Conservation (phyloP, 169 alveolate genomes). For the Cryptosporidium ubiquitum region DNA sequence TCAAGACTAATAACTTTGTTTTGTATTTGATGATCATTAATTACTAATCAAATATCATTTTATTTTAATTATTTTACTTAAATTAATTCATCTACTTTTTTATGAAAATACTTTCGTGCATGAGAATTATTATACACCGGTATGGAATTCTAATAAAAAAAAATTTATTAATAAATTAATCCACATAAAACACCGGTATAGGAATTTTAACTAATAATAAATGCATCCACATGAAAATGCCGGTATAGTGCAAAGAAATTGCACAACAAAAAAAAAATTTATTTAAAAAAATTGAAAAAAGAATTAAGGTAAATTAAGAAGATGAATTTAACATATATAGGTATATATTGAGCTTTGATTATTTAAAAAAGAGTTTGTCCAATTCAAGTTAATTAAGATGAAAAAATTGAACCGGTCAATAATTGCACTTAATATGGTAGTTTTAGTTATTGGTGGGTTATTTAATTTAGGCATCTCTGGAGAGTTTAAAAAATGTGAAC, state of each 20-base stretch:
- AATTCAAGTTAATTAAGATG: not conserved
- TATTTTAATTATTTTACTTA: not conserved
- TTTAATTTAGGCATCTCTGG: not conserved
- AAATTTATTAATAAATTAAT: not conserved
- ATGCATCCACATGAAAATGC: slow-evolving; percentile 22
- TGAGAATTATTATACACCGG: not conserved
- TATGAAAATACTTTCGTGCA: not conserved
- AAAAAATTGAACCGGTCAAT: not conserved
- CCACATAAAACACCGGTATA: slow-evolving; percentile 20
- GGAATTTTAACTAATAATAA: not conserved
- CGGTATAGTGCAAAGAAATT: slow-evolving; percentile 18
- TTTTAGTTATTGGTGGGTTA: not conserved
- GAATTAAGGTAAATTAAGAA: not conserved
- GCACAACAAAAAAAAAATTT: not conserved
- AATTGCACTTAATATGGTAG: not conserved
- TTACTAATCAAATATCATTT: not conserved
- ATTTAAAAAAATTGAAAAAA: not conserved
- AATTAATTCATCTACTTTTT: not conserved
- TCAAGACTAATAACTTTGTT: not conserved
- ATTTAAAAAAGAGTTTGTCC: too few relatives aligned
- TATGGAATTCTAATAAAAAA: not conserved
- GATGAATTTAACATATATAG: not conserved
- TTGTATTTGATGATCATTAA: not conserved
- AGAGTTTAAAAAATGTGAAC: not conserved
- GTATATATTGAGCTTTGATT: not conserved